Evolutionary conservation across 768 basidiomycete genomes (phyloP), one percentile per base, ranked within the genome.

Genomic region (Tricholoma saponaceum): DNA sequence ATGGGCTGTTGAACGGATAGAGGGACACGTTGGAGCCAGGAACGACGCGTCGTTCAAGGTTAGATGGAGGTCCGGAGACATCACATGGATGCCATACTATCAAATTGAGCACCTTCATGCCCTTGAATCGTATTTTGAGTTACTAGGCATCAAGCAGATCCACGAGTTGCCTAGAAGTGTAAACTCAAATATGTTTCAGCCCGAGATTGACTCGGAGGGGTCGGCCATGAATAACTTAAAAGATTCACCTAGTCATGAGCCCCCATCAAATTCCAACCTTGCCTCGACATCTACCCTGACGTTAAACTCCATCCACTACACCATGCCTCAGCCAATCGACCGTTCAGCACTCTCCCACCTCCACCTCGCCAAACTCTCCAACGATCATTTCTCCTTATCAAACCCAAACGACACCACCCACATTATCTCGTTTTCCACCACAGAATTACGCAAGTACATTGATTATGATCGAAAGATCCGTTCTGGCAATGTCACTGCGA

Each of bases 1-100:
- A 51, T 65, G 61, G 62, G 60, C 56, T n/a, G 60, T 66, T 1
- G 58, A 61, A 10, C 43, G 12, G 7, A n/a, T n/a, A n/a, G 22
- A 26, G 5, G 6, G 4, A n/a, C 66, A 67, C 53, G 37, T 44
- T 13, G 66, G 65, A 18, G 37, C 44, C 5, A 58, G 62, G 2
- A 47, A 22, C 25, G 26, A 56, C n/a, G 32, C 64, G 5, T 52
- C 60, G 13, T 68, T 69, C 56, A 51, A 65, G 51, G 51, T 69
- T 0, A 5, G 26, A 0, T 69, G 68, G 68, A 64, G 57, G 41
- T 41, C 56, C 1, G 68, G 68, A 0, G 68, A 69, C 35, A 28
- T 18, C 10, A 62, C 59, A 3, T 67, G 66, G 68, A 35, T 64
- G 18, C 49, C 58, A 13, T 65, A 62, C 33, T 14, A 43, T 33